Base-by-base conservation (phyloP, 768 basidiomycete genomes). In the Leccinum subgranulosum region DNA sequence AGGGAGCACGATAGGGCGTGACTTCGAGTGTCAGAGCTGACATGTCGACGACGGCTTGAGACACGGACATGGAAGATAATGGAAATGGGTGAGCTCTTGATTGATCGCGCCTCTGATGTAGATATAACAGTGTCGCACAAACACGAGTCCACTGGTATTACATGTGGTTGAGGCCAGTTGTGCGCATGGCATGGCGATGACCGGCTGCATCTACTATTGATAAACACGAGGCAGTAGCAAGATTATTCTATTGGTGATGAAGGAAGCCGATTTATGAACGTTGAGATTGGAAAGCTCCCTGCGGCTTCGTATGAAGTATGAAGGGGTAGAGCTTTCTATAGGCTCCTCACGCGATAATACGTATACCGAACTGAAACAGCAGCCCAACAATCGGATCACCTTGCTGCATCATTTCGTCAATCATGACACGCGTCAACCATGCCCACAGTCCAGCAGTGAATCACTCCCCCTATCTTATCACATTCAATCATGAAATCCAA, bases 101-200 rank as follows among this genome's bases (percentile, higher is more conserved):
- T 62, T 52, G 58, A 61, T 53, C 55, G 55, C 57, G 51, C 53
- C 54, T 63, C 60, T 58, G 61, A 63, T 23, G 60, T 45, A 67
- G 69, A 70, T 71, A 69, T 70, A 70, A 67, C 53, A 23, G 23
- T 49, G 53, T 39, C 49, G 23, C 50, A 46, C 15, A 29, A 46
- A 58, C 63, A 62, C 53, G 63, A 57, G 48, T 55, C 45, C 55
- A 56, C 23, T 46, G 43, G 55, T 51, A 49, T 53, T 56, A 61
- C 69, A 70, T 54, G 69, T 64, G 69, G 70, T 50, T 69, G 33
- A 63, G 69, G 69, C 57, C 67, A 70, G 63, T 65, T 60, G 53
- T 61, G 27, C 60, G 57, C 69, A 58, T 70, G 69, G 57, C 56
- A 67, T 45, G 69, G 59, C 61, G 28, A 53, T 63, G 58, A 60